A percentile compares a stretch with the other conserved stretches of the same genome.
These are phyloP conservation scores for Gymnopus androsaceus DNA, from an alignment of 1,284 basidiomycete species.

Conservation along the genomic window DNA sequence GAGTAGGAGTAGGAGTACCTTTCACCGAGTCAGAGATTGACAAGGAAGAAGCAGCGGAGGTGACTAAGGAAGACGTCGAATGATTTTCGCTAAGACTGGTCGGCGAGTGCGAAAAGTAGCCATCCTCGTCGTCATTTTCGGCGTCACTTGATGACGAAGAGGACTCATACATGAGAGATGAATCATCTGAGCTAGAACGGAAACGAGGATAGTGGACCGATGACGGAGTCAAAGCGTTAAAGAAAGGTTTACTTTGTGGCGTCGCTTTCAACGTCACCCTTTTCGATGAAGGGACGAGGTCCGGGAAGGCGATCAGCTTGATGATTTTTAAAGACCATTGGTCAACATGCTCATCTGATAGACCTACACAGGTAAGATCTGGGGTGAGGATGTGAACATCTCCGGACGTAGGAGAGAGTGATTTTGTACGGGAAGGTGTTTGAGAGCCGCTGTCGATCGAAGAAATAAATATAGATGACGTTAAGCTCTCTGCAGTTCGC, in stretches of 20 bases:
- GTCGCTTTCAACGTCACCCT: slow-evolving; percentile 11
- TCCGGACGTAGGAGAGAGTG: slow-evolving; percentile 47
- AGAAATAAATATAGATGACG: slow-evolving; percentile 1
- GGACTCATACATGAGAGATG: slow-evolving; percentile 7
- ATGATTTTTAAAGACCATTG: slow-evolving; percentile 74
- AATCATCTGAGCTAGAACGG: not conserved
- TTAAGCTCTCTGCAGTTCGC: slow-evolving; percentile 5
- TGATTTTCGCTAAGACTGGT: slow-evolving; percentile 20
- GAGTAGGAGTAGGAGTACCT: not conserved
- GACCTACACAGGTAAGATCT: slow-evolving; percentile 58
- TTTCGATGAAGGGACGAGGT: slow-evolving; percentile 49
- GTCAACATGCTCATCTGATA: slow-evolving; percentile 64
- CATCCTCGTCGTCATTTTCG: slow-evolving; percentile 46
- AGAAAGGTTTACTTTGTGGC: not conserved
- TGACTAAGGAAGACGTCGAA: slow-evolving; percentile 36
- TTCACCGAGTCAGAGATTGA: slow-evolving; percentile 44
- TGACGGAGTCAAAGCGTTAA: slow-evolving; percentile 12
- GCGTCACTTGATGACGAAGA: slow-evolving; percentile 31
- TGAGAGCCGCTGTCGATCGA: slow-evolving; percentile 4
- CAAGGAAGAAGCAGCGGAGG: slow-evolving; percentile 37
- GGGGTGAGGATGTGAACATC: slow-evolving; percentile 53
- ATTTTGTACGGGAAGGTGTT: slow-evolving; percentile 33
- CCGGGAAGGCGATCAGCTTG: slow-evolving; percentile 73
- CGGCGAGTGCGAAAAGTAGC: slow-evolving; percentile 60
- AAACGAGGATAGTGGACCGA: not conserved